Conservation (phyloP, 768 basidiomycete genomes). For the Lepiota brunneoincarnata region DNA sequence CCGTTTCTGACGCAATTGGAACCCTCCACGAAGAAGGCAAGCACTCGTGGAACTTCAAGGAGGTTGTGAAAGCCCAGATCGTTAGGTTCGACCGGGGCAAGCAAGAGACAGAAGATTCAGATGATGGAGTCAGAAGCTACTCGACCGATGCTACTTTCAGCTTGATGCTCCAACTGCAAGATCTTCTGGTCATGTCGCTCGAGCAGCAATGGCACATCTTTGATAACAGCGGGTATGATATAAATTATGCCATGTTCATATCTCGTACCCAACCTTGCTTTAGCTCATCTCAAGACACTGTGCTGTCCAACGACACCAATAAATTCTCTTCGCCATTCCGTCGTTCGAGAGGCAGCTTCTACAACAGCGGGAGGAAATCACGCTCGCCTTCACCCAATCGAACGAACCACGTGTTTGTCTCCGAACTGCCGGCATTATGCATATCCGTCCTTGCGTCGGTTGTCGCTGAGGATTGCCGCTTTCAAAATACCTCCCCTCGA, state of each 20-base stretch:
- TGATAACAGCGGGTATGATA: conserved; percentile 41
- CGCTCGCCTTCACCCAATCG: conserved; percentile 48
- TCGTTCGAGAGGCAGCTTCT: conserved; percentile 40
- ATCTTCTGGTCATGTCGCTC: conserved; percentile 54
- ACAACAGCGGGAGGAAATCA: conserved; percentile 40
- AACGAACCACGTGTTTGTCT: conserved; percentile 30
- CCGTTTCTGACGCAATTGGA: conserved; percentile 45
- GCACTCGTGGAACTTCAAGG: conserved; percentile 37
- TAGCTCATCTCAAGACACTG: background rate
- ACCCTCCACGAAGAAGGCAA: conserved; percentile 43
- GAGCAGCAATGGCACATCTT: conserved; percentile 64
- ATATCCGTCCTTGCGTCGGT: conserved; percentile 62
- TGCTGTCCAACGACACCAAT: background rate
- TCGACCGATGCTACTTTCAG: conserved; percentile 67
- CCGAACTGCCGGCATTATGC: conserved; percentile 58
- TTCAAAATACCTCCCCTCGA: conserved; percentile 53
- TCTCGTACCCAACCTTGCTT: background rate
- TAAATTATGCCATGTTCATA: background rate
- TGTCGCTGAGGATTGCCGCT: conserved; percentile 71
- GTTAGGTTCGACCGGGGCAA: conserved; percentile 10
- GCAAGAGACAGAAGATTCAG: conserved; percentile 40
- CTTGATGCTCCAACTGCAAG: conserved; percentile 60
- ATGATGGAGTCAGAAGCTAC: conserved; percentile 47
- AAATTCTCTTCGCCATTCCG: conserved; percentile 39
- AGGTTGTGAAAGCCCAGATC: conserved; percentile 21